These are phyloP conservation scores for Ceratocystis variospora DNA, from an alignment of 2,329 filamentous ascomycete species.

Conservation along the genomic window DNA sequence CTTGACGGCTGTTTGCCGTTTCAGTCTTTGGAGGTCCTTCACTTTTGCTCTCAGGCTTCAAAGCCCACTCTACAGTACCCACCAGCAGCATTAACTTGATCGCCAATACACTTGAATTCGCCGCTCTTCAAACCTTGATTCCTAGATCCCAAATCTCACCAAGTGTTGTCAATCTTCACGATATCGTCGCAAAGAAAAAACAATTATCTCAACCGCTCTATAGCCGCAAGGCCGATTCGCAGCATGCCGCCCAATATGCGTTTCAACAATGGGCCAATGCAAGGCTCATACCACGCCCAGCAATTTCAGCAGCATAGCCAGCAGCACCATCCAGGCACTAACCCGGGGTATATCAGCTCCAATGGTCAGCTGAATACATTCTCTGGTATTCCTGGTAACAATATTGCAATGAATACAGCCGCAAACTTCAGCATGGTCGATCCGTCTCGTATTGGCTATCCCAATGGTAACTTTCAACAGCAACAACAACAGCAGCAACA, in stretches of 20 bases:
- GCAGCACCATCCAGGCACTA: constrained; percentile 41
- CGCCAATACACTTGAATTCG: not conserved
- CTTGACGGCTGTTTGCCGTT: not conserved
- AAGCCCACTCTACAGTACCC: not conserved
- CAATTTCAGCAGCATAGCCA: constrained; percentile 40
- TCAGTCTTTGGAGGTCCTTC: not conserved
- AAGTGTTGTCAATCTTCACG: constrained; percentile 6
- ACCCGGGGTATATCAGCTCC: constrained; percentile 57
- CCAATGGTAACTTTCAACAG: constrained; percentile 32
- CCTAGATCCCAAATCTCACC: not conserved
- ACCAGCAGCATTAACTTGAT: not conserved
- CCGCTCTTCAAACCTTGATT: not conserved
- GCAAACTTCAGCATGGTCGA: constrained; percentile 31
- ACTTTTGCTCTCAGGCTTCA: not conserved
- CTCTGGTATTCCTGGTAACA: constrained; percentile 38
- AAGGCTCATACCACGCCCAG: constrained; percentile 31
- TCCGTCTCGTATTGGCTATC: constrained; percentile 19
- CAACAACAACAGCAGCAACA: constrained; percentile 16
- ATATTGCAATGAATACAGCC: constrained; percentile 45
- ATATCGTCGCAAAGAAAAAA: constrained; percentile 7
- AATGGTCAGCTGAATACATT: constrained; percentile 57
- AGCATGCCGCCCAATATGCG: constrained; percentile 23
- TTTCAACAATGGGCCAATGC: constrained; percentile 34
- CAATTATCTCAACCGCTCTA: not conserved
- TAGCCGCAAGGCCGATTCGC: constrained; percentile 12